Evolutionary conservation across 2,329 filamentous ascomycete species (phyloP), one percentile per base, ranked within the genome.

Genomic region (Dothistroma pini): DNA sequence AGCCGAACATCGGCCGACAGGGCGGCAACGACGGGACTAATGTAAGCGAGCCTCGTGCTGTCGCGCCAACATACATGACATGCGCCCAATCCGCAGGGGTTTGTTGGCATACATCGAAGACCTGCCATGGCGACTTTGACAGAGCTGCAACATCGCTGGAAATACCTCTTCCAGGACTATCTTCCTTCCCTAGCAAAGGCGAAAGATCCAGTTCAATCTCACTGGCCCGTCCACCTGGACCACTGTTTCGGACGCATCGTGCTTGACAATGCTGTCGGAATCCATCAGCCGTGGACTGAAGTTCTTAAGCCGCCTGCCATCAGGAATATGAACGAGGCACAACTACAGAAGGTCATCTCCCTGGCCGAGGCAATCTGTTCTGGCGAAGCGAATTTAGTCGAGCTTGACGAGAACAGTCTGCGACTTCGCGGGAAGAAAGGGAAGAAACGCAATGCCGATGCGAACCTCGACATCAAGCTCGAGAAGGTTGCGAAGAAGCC

Each of bases 181-280:
- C 65, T 74, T 9, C 73, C 73, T 9, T 60, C 64, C 0, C 61
- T 72, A 7, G 71, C 73, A 2, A 68, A 67, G 54, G 65, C 70
- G 14, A 64, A 66, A n/a, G 69, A 72, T 59, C 59, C 68, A 21
- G 66, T 68, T 4, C 75, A 80, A 66, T 41, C 67, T 7, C 65
- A 66, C 29, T 81, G 79, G 79, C 78, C 79, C 1, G 75, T 81
- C 4, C 65, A 72, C 41, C 65, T 76, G 9, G 77, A 79, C 60
- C 78, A 79, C 63, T 79, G 77, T 67, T 80, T 79, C 63, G 77
- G 75, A 4, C 75, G 78, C 10, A 78, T 80, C 47, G 73, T 80
- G 6, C 74, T 81, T 14, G 79, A 81, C 60, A 75, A 75, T 58
- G 71, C 71, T 0, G 65, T 80, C 5, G 75, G 77, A 6, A 63